Evolutionary conservation across 148 eudicot species (phyloP).

Genomic region (Fagopyrum esculentum): DNA sequence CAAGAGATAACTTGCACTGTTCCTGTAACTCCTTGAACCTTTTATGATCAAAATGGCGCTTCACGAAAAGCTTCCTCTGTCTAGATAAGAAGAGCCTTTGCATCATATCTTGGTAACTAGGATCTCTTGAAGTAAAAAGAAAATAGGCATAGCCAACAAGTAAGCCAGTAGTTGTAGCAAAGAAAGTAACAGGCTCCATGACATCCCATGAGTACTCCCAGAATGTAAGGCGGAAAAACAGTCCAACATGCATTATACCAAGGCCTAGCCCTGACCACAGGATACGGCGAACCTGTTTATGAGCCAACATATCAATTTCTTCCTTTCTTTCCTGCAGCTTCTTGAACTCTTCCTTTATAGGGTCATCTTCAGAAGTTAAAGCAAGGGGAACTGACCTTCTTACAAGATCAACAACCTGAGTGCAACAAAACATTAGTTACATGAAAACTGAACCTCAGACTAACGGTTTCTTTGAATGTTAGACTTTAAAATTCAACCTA

Average conservation of each 20-base stretch:
- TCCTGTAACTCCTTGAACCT: slow-evolving; percentile 60
- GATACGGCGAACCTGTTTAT: slow-evolving; percentile 71
- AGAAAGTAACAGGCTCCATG: slow-evolving; percentile 94
- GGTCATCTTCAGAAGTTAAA: slow-evolving; percentile 79
- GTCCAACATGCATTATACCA: slow-evolving; percentile 51
- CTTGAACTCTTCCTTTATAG: slow-evolving; percentile 59
- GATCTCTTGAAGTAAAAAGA: slow-evolving; percentile 77
- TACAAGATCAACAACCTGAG: slow-evolving; percentile 86
- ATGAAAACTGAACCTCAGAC: background rate
- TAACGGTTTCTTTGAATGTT: too few relatives aligned
- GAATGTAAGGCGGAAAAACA: slow-evolving; percentile 87
- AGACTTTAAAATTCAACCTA: too few relatives aligned
- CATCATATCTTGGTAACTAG: slow-evolving; percentile 75
- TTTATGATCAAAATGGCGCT: slow-evolving; percentile 46
- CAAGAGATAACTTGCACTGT: slow-evolving; percentile 48
- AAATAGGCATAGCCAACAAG: slow-evolving; percentile 80
- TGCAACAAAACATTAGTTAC: background rate
- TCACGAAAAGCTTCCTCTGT: slow-evolving; percentile 82
- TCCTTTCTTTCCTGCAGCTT: slow-evolving; percentile 55
- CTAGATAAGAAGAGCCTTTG: slow-evolving; percentile 73
- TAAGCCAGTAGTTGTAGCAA: slow-evolving; percentile 62
- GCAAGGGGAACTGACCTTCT: slow-evolving; percentile 86
- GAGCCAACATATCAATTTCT: slow-evolving; percentile 67
- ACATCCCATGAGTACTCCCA: slow-evolving; percentile 99
- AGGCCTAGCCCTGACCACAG: slow-evolving; percentile 81